Conservation (phyloP, 331 rosid genomes). For the Prunus yedoensis region DNA sequence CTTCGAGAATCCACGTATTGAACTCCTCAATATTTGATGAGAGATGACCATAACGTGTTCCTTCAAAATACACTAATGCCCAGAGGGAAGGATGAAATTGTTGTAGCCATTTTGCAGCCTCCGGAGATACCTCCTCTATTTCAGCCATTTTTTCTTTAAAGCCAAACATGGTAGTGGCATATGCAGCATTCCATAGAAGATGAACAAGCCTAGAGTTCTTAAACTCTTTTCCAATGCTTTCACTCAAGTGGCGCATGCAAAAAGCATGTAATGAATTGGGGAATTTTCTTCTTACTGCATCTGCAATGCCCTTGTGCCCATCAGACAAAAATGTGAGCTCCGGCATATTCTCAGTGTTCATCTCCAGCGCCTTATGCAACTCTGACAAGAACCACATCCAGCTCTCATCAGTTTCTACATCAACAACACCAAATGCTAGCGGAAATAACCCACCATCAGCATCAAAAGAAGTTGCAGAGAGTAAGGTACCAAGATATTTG, state of each 20-base stretch:
- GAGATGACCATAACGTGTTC: slow-evolving; percentile 69
- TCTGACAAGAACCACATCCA: slow-evolving; percentile 93
- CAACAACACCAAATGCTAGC: slow-evolving; percentile 78
- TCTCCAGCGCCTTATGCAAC: slow-evolving; percentile 71
- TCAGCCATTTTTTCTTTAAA: slow-evolving; percentile 76
- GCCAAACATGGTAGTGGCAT: slow-evolving; percentile 58
- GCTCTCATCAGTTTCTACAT: slow-evolving; percentile 80
- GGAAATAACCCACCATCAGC: slow-evolving; percentile 94
- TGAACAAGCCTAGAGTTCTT: slow-evolving; percentile 87
- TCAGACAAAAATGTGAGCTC: slow-evolving; percentile 65
- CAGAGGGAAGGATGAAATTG: slow-evolving; percentile 77
- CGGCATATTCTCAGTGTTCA: slow-evolving; percentile 42
- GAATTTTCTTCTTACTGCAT: slow-evolving; percentile 67
- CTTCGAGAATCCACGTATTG: slow-evolving; percentile 78
- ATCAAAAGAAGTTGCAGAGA: slow-evolving; percentile 85
- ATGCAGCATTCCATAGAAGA: slow-evolving; percentile 82
- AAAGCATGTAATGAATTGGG: slow-evolving; percentile 62
- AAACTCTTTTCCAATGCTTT: slow-evolving; percentile 81
- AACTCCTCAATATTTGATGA: slow-evolving; percentile 89
- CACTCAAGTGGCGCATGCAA: slow-evolving; percentile 79
- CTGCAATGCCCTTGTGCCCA: slow-evolving; percentile 63
- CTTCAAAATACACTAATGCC: slow-evolving; percentile 73
- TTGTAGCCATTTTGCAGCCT: slow-evolving; percentile 79
- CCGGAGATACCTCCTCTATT: slow-evolving; percentile 75
- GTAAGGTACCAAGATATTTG: slow-evolving; percentile 85